Evolutionary conservation across 1,284 basidiomycete genomes (phyloP).

Genomic region (Cystobasidiaceae sp.): DNA sequence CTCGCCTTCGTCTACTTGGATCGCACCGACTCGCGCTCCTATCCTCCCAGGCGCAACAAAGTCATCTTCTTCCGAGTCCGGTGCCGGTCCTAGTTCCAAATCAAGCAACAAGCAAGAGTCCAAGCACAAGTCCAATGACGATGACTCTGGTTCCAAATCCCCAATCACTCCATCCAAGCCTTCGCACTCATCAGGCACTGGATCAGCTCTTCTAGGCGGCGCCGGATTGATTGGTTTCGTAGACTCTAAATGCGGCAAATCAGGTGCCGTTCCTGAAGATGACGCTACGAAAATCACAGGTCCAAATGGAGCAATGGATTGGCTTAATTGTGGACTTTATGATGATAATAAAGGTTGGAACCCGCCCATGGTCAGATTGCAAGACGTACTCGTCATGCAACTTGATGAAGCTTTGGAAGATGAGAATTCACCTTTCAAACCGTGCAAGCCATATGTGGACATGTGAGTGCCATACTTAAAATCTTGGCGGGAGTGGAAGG

Average conservation of each 20-base stretch:
- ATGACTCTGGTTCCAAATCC: too few relatives aligned
- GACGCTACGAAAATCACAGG: conserved; percentile 54
- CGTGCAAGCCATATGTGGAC: conserved; percentile 57
- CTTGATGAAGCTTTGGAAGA: conserved; percentile 55
- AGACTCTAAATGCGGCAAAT: conserved; percentile 33
- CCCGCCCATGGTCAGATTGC: conserved; percentile 43
- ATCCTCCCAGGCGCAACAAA: neutral
- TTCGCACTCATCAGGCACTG: conserved; percentile 1
- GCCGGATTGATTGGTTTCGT: conserved; percentile 14
- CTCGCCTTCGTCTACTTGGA: neutral
- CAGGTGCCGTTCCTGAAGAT: conserved; percentile 50
- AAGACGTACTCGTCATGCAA: conserved; percentile 54
- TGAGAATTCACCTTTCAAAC: conserved; percentile 57
- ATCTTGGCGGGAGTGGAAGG: too few relatives aligned
- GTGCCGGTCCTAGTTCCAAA: neutral
- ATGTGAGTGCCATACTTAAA: conserved; percentile 35
- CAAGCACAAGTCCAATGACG: too few relatives aligned
- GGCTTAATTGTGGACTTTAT: conserved; percentile 63
- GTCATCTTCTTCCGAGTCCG: neutral
- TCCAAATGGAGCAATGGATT: conserved; percentile 69
- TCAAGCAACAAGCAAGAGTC: neutral
- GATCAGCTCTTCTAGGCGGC: neutral
- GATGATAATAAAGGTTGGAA: conserved; percentile 6
- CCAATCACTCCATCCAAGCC: too few relatives aligned
- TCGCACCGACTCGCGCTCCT: neutral